Conservation (phyloP, 192 early-diverging fungal species). For the Coemansia sp. region DNA sequence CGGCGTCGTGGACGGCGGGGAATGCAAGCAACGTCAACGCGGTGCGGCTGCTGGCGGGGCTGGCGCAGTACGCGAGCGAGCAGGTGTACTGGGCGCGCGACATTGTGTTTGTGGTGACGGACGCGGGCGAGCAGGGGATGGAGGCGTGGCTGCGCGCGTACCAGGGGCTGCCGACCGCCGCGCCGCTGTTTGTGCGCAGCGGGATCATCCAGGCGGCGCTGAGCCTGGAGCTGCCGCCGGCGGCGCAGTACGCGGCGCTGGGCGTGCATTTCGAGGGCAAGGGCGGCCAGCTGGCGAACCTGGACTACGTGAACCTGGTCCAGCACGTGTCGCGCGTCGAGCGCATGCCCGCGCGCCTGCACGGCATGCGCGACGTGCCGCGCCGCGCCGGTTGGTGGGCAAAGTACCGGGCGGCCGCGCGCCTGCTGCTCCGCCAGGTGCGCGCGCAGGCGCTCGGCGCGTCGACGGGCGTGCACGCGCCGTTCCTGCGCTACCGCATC, state of each 20-base stretch:
- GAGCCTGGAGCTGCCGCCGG: conserved; percentile 80
- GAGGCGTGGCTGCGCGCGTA: conserved; percentile 89
- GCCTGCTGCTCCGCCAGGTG: conserved; percentile 35
- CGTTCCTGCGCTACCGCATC: conserved; percentile 65
- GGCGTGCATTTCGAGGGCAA: conserved; percentile 83
- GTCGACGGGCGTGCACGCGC: conserved; percentile 38
- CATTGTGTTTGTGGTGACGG: conserved; percentile 83
- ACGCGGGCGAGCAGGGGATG: conserved; percentile 70
- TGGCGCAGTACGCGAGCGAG: conserved; percentile 48
- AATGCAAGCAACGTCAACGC: conserved; percentile 46
- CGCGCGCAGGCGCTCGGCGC: conserved; percentile 42
- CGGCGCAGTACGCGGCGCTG: conserved; percentile 53
- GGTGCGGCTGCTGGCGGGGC: conserved; percentile 33
- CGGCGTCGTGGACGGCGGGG: conserved; percentile 72
- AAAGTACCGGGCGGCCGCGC: conserved; percentile 24
- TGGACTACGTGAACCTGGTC: conserved; percentile 84
- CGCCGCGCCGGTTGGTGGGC: conserved; percentile 1
- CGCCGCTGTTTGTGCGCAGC: conserved; percentile 49
- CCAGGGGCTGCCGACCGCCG: conserved; percentile 59
- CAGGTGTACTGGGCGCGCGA: conserved; percentile 91
- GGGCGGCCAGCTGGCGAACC: conserved; percentile 89
- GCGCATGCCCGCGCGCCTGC: conserved; percentile 50
- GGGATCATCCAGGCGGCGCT: conserved; percentile 86
- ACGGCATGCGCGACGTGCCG: conserved; percentile 28
- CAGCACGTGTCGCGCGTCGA: conserved; percentile 54